phyloP scores from a whole-genome alignment of 202 grass and related monocot genomes.

The Zoysia matrella region DNA sequence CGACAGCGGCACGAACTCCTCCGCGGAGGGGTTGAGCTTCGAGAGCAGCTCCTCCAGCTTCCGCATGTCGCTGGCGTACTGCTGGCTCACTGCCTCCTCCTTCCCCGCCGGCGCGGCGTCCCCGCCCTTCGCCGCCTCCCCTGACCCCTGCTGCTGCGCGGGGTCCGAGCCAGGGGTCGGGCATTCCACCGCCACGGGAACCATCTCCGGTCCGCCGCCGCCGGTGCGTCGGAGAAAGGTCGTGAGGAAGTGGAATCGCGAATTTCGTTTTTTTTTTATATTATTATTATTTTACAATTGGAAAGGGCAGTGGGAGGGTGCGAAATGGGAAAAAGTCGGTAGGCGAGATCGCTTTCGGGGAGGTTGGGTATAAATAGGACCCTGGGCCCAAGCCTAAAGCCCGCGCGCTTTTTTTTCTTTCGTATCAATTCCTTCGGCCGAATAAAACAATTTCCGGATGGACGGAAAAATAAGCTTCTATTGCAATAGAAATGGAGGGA shows the following conservation, averaged over 20 bases:
- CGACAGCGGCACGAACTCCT: too few species aligned
- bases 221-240: slow-evolving; percentile 16
- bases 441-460: too few species aligned
- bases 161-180: slow-evolving; percentile 51
- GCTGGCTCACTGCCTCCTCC: slow-evolving; percentile 46
- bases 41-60: slow-evolving; percentile 79
- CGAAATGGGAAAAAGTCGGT: slow-evolving; percentile 21
- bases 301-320: too few species aligned
- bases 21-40: slow-evolving; percentile 80
- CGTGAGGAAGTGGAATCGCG: slow-evolving; percentile 46
- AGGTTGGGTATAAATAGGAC: slow-evolving; percentile 54
- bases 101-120: slow-evolving; percentile 20
- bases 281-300: too few species aligned
- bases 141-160: slow-evolving; percentile 29
- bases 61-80: slow-evolving; percentile 64
- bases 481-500: too few species aligned
- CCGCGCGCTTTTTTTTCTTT: not conserved
- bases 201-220: slow-evolving; percentile 63
- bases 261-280: too few species aligned
- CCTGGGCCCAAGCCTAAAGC: slow-evolving; percentile 7
- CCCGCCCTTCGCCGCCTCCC: slow-evolving; percentile 1
- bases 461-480: too few species aligned
- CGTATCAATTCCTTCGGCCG: too few species aligned
- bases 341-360: too few species aligned
- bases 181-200: slow-evolving; percentile 68